Evolutionary conservation across 176 grass and related monocot species (phyloP).

Genomic region (Areca catechu): DNA sequence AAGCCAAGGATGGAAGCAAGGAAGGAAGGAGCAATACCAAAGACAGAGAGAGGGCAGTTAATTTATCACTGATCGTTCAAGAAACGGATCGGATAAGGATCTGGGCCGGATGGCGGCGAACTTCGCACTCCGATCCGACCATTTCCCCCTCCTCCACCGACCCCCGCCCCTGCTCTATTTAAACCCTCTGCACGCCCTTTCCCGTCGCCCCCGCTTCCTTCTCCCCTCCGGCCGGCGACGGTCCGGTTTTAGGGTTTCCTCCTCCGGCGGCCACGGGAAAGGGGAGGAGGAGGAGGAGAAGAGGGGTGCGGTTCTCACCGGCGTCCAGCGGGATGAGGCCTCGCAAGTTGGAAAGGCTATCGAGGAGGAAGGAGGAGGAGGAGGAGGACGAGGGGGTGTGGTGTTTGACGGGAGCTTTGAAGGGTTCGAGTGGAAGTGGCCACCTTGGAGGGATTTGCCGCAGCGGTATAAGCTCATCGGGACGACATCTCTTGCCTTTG

Average conservation of each 20-base stretch:
- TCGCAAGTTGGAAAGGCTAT: neutral
- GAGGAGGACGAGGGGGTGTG: conserved; percentile 9
- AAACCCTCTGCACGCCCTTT: neutral
- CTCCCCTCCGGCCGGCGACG: conserved; percentile 4
- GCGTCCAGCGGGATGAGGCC: conserved; percentile 11
- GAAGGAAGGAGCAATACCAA: no score
- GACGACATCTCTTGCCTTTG: conserved; percentile 82
- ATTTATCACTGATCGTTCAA: no score
- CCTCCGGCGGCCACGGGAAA: conserved; percentile 10
- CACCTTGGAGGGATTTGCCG: conserved; percentile 52
- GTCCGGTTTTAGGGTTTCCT: conserved; percentile 26
- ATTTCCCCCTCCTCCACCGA: conserved; percentile 4
- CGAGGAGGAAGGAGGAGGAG: conserved; percentile 24
- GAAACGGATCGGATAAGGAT: no score
- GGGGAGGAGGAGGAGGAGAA: conserved; percentile 35
- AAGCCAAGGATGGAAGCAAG: no score
- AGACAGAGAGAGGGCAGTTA: no score
- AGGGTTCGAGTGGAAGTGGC: conserved; percentile 43
- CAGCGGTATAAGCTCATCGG: conserved; percentile 79
- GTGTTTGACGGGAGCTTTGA: conserved; percentile 1
- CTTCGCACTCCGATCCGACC: conserved; percentile 22
- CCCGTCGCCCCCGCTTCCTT: conserved; percentile 20
- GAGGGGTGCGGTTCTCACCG: conserved; percentile 1
- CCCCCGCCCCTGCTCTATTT: neutral
- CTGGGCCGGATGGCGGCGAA: conserved; percentile 21